Percentiles rank a stretch among this genome's conserved stretches.
Conservation (phyloP, 345 rosid species). For the Pugionium cornutum region DNA sequence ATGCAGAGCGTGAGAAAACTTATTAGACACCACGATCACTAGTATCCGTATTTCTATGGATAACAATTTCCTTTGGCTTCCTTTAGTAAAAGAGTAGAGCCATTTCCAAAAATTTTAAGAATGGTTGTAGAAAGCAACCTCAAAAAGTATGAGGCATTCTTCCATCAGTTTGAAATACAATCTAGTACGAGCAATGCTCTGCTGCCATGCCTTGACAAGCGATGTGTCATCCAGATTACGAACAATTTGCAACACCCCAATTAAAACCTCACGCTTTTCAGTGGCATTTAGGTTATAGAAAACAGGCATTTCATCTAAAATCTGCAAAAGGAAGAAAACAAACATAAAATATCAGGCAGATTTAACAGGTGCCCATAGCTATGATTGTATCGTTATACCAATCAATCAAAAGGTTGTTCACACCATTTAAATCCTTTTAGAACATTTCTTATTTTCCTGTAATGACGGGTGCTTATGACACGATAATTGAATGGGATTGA, state of each 20-base stretch:
- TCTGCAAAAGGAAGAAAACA: slow-evolving; percentile 58
- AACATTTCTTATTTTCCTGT: slow-evolving; percentile 18
- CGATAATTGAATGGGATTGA: slow-evolving; percentile 10
- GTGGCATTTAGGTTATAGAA: slow-evolving; percentile 91
- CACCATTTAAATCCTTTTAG: background rate
- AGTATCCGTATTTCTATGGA: background rate
- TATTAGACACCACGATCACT: slow-evolving; percentile 24
- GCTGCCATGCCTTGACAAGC: slow-evolving; percentile 96
- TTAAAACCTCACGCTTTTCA: slow-evolving; percentile 96
- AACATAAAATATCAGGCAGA: slow-evolving; percentile 26
- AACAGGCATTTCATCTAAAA: slow-evolving; percentile 99
- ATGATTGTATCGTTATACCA: slow-evolving; percentile 9
- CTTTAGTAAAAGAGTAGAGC: slow-evolving; percentile 1
- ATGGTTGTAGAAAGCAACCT: slow-evolving; percentile 54
- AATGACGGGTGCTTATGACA: slow-evolving; percentile 4
- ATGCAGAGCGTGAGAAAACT: slow-evolving; percentile 5
- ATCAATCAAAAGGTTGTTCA: slow-evolving; percentile 20
- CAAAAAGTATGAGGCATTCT: slow-evolving; percentile 92
- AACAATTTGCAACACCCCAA: slow-evolving; percentile 85
- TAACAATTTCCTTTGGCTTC: slow-evolving; percentile 20
- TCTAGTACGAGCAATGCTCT: slow-evolving; percentile 96
- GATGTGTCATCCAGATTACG: slow-evolving; percentile 95
- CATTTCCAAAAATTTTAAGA: slow-evolving; percentile 18
- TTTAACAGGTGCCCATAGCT: slow-evolving; percentile 12
- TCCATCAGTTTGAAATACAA: slow-evolving; percentile 96